These are phyloP conservation scores for Syzygium malaccense DNA, from an alignment of 441 rosid species.

Conservation along the genomic window DNA sequence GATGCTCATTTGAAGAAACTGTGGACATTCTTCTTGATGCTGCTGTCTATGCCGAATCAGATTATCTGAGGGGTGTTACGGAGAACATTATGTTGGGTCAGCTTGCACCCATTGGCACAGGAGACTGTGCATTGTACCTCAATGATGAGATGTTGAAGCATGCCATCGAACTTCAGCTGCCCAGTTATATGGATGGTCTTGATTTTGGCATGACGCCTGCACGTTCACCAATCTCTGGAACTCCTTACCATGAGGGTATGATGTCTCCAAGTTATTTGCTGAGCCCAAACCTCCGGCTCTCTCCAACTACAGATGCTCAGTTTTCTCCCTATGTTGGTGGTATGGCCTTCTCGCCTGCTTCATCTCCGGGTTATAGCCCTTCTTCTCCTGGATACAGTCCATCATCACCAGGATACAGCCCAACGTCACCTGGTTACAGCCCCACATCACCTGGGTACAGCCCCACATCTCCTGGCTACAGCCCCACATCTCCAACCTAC, in stretches of 20 bases:
- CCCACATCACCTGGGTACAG: conserved; percentile 42
- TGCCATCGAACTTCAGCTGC: conserved; percentile 97
- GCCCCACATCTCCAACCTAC: conserved; percentile 35
- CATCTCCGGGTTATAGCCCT: conserved; percentile 83
- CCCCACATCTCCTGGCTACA: conserved; percentile 51
- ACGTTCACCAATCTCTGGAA: conserved; percentile 75
- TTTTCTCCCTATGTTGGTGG: conserved; percentile 89
- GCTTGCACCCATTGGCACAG: conserved; percentile 96
- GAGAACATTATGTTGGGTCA: conserved; percentile 98
- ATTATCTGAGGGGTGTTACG: conserved; percentile 82
- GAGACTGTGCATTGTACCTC: conserved; percentile 80
- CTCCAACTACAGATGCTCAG: conserved; percentile 77
- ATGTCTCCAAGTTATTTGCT: conserved; percentile 87
- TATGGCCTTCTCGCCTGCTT: conserved; percentile 82
- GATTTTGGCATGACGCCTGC: conserved; percentile 92
- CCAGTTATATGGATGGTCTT: conserved; percentile 90
- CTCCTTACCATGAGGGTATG: conserved; percentile 92
- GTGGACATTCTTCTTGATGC: conserved; percentile 98
- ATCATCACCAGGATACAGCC: conserved; percentile 80
- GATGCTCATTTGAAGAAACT: conserved; percentile 98
- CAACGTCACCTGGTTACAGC: conserved; percentile 48
- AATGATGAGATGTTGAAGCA: conserved; percentile 98
- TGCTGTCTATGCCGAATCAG: conserved; percentile 91
- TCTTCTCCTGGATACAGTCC: conserved; percentile 71
- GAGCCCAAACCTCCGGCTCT: conserved; percentile 76